Percentiles rank a stretch among this genome's conserved stretches.
These are phyloP conservation scores for Phytopythium aichiense DNA, from an alignment of 352 stramenopile genomes.

Conservation along the genomic window DNA sequence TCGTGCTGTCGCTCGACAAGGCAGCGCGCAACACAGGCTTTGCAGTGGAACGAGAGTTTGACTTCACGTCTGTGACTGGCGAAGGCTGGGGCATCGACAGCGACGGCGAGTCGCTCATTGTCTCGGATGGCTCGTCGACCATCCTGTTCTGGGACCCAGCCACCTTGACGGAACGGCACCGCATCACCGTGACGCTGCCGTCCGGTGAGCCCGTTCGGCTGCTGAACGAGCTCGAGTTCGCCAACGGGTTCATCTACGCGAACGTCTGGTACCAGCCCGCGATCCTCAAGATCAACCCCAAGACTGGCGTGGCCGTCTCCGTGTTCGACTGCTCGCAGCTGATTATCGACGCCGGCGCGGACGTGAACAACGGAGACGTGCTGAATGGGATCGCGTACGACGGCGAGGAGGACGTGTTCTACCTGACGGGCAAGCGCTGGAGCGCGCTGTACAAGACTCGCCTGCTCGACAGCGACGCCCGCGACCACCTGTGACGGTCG, in stretches of 20 bases:
- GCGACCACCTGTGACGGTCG: neutral
- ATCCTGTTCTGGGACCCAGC: slow-evolving; percentile 90
- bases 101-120: slow-evolving; percentile 45
- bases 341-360: slow-evolving; percentile 51
- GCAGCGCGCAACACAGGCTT: slow-evolving; percentile 19
- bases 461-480: slow-evolving; percentile 36
- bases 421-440: slow-evolving; percentile 94
- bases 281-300: slow-evolving; percentile 92
- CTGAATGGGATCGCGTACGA: slow-evolving; percentile 95
- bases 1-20: slow-evolving; percentile 75
- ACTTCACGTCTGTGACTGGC: slow-evolving; percentile 60
- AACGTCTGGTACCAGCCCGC: slow-evolving; percentile 94
- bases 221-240: slow-evolving; percentile 94
- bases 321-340: slow-evolving; percentile 85
- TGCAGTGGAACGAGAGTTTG: slow-evolving; percentile 55
- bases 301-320: slow-evolving; percentile 74
- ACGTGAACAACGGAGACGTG: slow-evolving; percentile 56
- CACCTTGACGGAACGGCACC: slow-evolving; percentile 71
- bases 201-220: slow-evolving; percentile 40
- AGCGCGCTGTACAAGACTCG: slow-evolving; percentile 87
- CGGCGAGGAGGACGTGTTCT: slow-evolving; percentile 84
- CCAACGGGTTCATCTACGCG: slow-evolving; percentile 90
- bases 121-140: slow-evolving; percentile 88
- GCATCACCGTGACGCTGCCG: slow-evolving; percentile 58
- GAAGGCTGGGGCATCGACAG: slow-evolving; percentile 95